Base-by-base conservation (phyloP, 805 yeast genomes). In the Metschnikowia lochheadii region DNA sequence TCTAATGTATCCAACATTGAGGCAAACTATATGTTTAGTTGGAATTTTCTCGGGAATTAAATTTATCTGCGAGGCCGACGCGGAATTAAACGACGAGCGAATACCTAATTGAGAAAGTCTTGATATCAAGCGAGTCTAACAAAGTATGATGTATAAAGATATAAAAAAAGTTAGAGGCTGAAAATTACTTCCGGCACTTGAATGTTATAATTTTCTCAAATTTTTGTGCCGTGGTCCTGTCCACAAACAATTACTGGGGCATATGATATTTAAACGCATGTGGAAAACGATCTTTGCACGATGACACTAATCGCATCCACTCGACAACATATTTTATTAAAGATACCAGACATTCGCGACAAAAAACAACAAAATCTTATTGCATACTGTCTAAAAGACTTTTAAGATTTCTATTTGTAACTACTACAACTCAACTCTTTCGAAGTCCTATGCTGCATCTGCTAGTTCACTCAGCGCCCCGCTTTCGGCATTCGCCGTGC, bases 1-100 rank as follows among this genome's bases (percentile, higher is more conserved):
- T 90, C 96, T 50, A 87, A 74, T 5, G 83, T 73, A 65, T 89
- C 96, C 57, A 89, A 69, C 51, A 83, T 82, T 17, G 31, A 23
- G 32, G 44, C 34, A 26, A 17, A 18, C 7, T 29, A 7, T 17
- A 38, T 33, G 37, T 41, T 18, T 29, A n/a, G 45, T 32, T 33
- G 45, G 83, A 72, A 65, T 89, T 96, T 83, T 80, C 80, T 17
- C 17, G 51, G 18, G 26, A 26, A 2, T n/a, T 17, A n/a, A 31
- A 11, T 15, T 18, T 29, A 29, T 32, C 21, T 49, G 41, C 34
- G 11, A 38, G n/a, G 21, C 63, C 51, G 61, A 63, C 35, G 66
- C 63, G 48, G 48, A 44, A 37, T 36, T 44, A n/a, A 17, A 13
- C 21, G 32, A 42, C 38, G 38, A 42, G 45, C 45, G 14, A 32